These are phyloP conservation scores for Leccinellum rugosiceps DNA, from an alignment of 768 basidiomycete species.

Conservation along the genomic window DNA sequence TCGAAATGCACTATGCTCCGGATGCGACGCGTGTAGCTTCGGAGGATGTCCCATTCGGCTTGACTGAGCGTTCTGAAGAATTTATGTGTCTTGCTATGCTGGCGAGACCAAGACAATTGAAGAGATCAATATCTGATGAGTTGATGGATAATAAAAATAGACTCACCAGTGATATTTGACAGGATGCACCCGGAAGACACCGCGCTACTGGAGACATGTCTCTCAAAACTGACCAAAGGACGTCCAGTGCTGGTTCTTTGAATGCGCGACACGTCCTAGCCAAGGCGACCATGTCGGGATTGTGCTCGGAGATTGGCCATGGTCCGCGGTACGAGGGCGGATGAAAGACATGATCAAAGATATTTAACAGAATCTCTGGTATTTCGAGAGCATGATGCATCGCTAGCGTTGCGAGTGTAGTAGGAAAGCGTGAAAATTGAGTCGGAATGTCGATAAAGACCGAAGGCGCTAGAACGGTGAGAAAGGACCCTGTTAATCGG, in stretches of 20 bases:
- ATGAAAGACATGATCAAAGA: neutral
- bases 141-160: neutral
- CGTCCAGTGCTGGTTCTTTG: neutral
- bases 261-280: neutral
- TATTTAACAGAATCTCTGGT: neutral
- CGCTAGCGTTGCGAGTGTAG: neutral
- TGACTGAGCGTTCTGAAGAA: neutral
- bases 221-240: neutral
- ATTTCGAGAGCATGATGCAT: neutral
- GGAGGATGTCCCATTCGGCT: neutral
- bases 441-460: neutral
- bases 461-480: neutral
- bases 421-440: neutral
- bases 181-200: neutral
- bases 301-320: neutral
- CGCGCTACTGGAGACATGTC: neutral
- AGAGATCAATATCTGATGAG: neutral
- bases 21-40: neutral
- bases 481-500: neutral
- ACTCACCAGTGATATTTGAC: neutral
- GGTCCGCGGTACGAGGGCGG: neutral
- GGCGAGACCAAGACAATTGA: neutral
- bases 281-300: neutral
- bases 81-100: neutral
- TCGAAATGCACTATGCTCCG: neutral